Evolutionary conservation across 2,329 filamentous ascomycete genomes (phyloP).

Genomic region (Colletotrichum nymphaeae): DNA sequence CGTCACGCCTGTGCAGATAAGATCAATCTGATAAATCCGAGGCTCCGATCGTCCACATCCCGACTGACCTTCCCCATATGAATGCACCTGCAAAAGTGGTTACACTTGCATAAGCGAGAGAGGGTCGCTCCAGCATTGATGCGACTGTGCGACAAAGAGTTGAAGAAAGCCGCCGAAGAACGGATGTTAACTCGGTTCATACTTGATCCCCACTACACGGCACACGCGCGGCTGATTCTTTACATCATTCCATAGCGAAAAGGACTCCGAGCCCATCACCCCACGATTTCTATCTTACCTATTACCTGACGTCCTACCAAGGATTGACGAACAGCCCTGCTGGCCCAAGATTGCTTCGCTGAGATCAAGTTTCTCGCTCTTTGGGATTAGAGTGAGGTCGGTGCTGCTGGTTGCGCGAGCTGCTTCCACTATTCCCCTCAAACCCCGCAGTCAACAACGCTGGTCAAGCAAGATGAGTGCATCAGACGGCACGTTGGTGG

Average conservation of each 20-base stretch:
- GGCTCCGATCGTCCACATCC: conserved; percentile 13
- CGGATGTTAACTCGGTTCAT: conserved; percentile 10
- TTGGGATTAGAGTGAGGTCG: neutral
- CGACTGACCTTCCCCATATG: neutral
- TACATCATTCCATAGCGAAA: neutral
- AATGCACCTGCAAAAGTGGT: conserved; percentile 8
- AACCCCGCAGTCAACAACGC: neutral
- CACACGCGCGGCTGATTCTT: conserved; percentile 3
- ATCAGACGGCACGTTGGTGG: conserved; percentile 30
- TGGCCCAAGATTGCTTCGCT: neutral
- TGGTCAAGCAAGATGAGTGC: conserved; percentile 13
- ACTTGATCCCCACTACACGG: conserved; percentile 14
- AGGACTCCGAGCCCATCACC: conserved; percentile 3
- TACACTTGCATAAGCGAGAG: conserved; percentile 21
- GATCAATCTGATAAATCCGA: conserved; percentile 18
- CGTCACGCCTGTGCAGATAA: neutral
- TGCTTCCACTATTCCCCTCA: neutral
- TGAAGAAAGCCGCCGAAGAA: conserved; percentile 24
- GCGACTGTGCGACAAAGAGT: neutral
- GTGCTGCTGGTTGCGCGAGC: neutral
- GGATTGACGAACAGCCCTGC: neutral
- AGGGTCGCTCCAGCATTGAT: neutral
- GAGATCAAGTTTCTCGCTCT: neutral
- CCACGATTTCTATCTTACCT: neutral
- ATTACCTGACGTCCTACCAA: no score